phyloP scores from a whole-genome alignment of 768 basidiomycete genomes.

The Punctularia strigosozonata region DNA sequence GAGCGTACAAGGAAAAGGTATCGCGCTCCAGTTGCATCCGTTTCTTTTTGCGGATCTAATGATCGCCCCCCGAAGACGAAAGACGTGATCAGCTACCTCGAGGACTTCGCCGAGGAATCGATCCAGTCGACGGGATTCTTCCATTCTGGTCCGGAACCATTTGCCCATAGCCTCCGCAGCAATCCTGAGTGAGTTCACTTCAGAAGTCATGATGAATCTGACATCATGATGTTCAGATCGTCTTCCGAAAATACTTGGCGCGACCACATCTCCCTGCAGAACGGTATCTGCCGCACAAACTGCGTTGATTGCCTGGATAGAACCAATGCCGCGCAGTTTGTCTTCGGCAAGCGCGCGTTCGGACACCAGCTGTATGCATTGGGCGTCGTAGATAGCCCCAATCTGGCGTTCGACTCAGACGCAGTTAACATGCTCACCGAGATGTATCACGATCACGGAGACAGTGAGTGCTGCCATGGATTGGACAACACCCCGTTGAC shows the following conservation, averaged over 20 bases:
- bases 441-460: slow-evolving; percentile 98
- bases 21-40: slow-evolving; percentile 3
- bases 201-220: background rate
- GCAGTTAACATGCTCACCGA: slow-evolving; percentile 95
- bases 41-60: background rate
- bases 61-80: slow-evolving; percentile 78
- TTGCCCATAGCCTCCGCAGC: slow-evolving; percentile 50
- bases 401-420: slow-evolving; percentile 85
- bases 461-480: slow-evolving; percentile 44
- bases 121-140: slow-evolving; percentile 91
- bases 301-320: slow-evolving; percentile 97
- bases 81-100: slow-evolving; percentile 90
- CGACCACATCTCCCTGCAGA: slow-evolving; percentile 67
- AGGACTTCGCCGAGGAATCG: slow-evolving; percentile 90
- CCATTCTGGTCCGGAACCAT: slow-evolving; percentile 85
- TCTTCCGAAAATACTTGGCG: slow-evolving; percentile 36
- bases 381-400: slow-evolving; percentile 76
- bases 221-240: slow-evolving; percentile 11
- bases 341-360: slow-evolving; percentile 88
- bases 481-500: slow-evolving; percentile 1
- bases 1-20: slow-evolving; percentile 88
- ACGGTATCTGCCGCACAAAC: slow-evolving; percentile 86
- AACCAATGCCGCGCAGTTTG: slow-evolving; percentile 94
- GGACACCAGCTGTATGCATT: slow-evolving; percentile 94
- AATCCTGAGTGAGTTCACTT: slow-evolving; percentile 22